Base-by-base conservation (phyloP, 345 rosid species). In the Gossypium anomalum region DNA sequence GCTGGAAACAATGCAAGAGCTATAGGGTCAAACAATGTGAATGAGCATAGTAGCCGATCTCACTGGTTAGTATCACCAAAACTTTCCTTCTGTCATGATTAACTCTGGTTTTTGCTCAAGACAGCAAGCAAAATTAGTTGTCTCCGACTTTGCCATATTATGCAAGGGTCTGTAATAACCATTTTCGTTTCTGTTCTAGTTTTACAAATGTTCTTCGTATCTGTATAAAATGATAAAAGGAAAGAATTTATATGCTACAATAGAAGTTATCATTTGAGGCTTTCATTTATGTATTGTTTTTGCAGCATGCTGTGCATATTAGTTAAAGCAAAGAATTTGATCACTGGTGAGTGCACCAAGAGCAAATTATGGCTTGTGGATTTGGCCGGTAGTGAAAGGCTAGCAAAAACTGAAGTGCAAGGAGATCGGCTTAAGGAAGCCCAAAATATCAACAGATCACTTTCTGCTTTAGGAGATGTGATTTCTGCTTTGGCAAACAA, bases 11-110 rank as follows among this genome's bases (percentile, higher is more conserved):
- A 72, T 75, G 83, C 89, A 55, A 82, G 89, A 77, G 83, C 84
- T 70, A 82, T 84, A 68, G 89, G 87, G 55, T 86, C 89, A 76
- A 86, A 86, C 67, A 84, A 86, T 71, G 78, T 84, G 22, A 86
- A 86, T 70, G 87, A 86, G 75, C 87, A 80, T 65, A 84, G 89
- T 70, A 86, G 89, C 75, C 80, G 86, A 72, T 86, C 89, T 55
- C 89, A 86, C 41, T 86, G 87, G 89, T 86, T 65, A 43, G 61
- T 27, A 1, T 57, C 20, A 9, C 52, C 4, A 64, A 41, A 51
- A 19, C 5, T 76, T 68, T 57, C 53, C n/a, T 60, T 67, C 48
- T 67, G 20, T 48, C 23, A 67, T 65, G 52, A 11, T 65, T 62
- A 34, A 14, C 20, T 44, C 29, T 65, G 51, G 70, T 65, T 65